Base-by-base conservation (phyloP, 306 rosid species). In the Prunus campanulata region DNA sequence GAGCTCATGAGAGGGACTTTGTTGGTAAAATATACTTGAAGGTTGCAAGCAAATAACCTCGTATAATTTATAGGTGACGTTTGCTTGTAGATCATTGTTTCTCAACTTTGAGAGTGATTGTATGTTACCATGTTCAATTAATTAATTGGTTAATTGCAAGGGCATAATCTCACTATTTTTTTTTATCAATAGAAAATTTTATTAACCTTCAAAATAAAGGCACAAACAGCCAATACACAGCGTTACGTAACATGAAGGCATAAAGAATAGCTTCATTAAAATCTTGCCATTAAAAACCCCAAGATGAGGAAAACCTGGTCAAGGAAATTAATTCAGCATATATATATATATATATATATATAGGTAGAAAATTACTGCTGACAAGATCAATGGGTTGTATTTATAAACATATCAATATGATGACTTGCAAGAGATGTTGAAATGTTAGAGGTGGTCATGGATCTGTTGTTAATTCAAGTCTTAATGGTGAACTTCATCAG, bases 51-150 rank as follows among this genome's bases (percentile, higher is more conserved):
- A 24, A 48, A 48, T 68, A 24, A 70, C 61, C 16, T 70, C 47
- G 25, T 32, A 27, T 8, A 70, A 29, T 70, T 49, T 35, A n/a
- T 42, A 48, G 39, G 18, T 22, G 48, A 51, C 32, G 47, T n/a
- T 51, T 16, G 29, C 15, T 9, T 2, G 8, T 51, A 35, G 39
- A 20, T 55, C 75, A 50, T 50, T 29, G 18, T 68, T 68, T 48
- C 44, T 63, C 32, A 66, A 16, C 66, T 54, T 72, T 6, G 66
- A 72, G 7, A 59, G n/a, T 73, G 77, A 73, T 19, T n/a, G 16
- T n/a, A 19, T 51, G 57, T 16, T 51, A 16, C 57, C 57, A 51
- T 16, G n/a, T 51, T 14, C 57, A 51, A 51, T 51, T 51, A 16
- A 16, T 20, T 20, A 20, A 20, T 20, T 20, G 20, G 48, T 35